Evolutionary conservation across 768 basidiomycete species (phyloP), one percentile per base, ranked within the genome.

Genomic region (Naganishia onofrii): DNA sequence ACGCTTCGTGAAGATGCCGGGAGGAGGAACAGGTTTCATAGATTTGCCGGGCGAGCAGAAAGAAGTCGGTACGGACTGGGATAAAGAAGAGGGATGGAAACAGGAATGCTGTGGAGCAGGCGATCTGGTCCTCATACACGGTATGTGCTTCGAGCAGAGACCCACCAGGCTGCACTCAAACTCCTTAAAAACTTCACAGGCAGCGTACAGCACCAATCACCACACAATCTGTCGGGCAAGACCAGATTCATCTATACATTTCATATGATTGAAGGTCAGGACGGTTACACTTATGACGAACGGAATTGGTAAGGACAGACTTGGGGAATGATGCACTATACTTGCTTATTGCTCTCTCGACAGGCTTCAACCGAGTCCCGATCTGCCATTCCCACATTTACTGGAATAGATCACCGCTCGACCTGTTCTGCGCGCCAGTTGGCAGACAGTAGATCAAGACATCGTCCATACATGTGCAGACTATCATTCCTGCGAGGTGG

Each of bases 241-340:
- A 92, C 92, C 1, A 86, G 96, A 9, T 82, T 83, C 67, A 94
- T 94, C 32, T 99, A 98, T 78, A 98, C 96, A 0, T 97, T 96
- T 80, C 94, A 82, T 68, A 82, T 81, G 95, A 76, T 88, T 85
- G 23, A 85, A 85, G 28, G 81, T 85, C 74, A 90, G 87, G 8
- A 81, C 77, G 79, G 75, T 1, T 69, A 70, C 6, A 52, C 69
- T 48, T 96, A 94, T 69, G 95, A 97, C 71, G 85, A 87, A 76
- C 91, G 91, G 86, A 97, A 96, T 77, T 96, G 94, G 79, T 77
- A 29, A 26, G 75, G 71, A 57, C n/a, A 29, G 7, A 36, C 28
- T 7, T 12, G 7, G 6, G 38, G 6, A 34, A 52, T n/a, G 19
- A 21, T 42, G n/a, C 29, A 26, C 19, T 0, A 48, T 42, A 21